Conservation (phyloP, 2,329 filamentous ascomycete genomes). For the Curvularia eragrostidis region DNA sequence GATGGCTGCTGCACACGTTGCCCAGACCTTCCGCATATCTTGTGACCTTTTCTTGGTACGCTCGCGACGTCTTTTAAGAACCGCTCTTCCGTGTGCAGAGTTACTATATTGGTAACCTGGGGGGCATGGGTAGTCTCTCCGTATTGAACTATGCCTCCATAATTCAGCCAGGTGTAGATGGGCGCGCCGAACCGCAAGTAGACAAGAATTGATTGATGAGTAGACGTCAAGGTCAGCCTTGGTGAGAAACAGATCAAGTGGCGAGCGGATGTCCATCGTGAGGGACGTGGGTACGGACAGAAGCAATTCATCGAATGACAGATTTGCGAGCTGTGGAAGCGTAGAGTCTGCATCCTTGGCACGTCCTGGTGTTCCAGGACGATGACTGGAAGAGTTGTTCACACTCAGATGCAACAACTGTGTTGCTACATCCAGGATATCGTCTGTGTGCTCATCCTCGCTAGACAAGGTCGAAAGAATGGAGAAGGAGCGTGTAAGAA, state of each 20-base stretch:
- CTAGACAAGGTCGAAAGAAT: constrained; percentile 77
- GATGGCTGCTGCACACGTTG: constrained; percentile 82
- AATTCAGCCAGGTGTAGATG: constrained; percentile 84
- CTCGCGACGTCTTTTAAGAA: constrained; percentile 67
- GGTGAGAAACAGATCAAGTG: constrained; percentile 86
- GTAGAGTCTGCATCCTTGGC: constrained; percentile 41
- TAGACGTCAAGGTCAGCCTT: constrained; percentile 78
- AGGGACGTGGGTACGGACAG: constrained; percentile 78
- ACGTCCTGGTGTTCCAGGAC: constrained; percentile 52
- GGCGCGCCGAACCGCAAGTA: constrained; percentile 82
- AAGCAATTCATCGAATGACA: constrained; percentile 79
- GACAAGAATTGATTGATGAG: constrained; percentile 83
- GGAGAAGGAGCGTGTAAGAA: constrained; percentile 79
- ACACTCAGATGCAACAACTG: constrained; percentile 74
- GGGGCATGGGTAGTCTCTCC: constrained; percentile 77
- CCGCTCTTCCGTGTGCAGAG: constrained; percentile 65
- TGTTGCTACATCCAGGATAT: constrained; percentile 81
- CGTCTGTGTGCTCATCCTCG: constrained; percentile 76
- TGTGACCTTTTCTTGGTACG: constrained; percentile 68
- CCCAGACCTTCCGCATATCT: constrained; percentile 85
- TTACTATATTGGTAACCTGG: constrained; percentile 69
- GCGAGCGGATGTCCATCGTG: constrained; percentile 74
- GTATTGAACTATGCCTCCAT: constrained; percentile 83
- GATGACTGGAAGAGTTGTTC: constrained; percentile 53
- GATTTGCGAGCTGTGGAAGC: constrained; percentile 48